phyloP scores from a whole-genome alignment of 1,139 yeast genomes.

The Hanseniaspora uvarum region DNA sequence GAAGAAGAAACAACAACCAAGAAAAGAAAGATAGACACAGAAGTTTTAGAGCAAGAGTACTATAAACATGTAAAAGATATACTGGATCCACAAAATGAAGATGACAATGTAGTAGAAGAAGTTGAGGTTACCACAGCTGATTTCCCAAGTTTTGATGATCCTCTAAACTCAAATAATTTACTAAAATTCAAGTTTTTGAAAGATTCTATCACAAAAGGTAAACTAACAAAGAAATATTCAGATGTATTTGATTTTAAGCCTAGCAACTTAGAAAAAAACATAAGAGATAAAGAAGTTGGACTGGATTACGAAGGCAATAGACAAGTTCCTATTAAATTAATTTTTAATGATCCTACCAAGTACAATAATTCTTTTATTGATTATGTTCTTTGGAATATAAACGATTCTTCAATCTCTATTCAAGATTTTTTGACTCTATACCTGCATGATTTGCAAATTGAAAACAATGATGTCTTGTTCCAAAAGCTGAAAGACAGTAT shows the following conservation, averaged over 20 bases:
- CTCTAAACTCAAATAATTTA: constrained; percentile 27
- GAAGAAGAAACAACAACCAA: constrained; percentile 24
- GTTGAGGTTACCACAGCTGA: constrained; percentile 18
- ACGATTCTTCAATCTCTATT: constrained; percentile 70
- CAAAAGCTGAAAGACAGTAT: constrained; percentile 61
- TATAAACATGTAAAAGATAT: constrained; percentile 20
- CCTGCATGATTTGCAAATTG: constrained; percentile 74
- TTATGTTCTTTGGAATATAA: constrained; percentile 80
- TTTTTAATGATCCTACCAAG: constrained; percentile 60
- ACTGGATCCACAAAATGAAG: constrained; percentile 23
- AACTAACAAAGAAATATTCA: constrained; percentile 28
- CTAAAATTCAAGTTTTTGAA: constrained; percentile 30
- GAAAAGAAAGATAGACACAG: constrained; percentile 19
- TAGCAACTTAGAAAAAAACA: background rate
- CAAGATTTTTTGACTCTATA: constrained; percentile 71
- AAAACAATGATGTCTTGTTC: constrained; percentile 45
- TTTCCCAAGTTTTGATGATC: constrained; percentile 29
- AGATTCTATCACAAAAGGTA: constrained; percentile 30
- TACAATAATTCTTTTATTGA: constrained; percentile 43
- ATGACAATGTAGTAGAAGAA: constrained; percentile 21
- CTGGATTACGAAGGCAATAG: constrained; percentile 5
- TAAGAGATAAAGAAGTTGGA: background rate
- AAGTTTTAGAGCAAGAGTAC: constrained; percentile 4
- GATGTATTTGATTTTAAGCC: constrained; percentile 20
- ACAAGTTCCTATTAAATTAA: constrained; percentile 56